A percentile compares a stretch with the other conserved stretches of the same genome.
phyloP scores from a whole-genome alignment of 2,329 filamentous ascomycete species.

The Aspergillus ibericus region DNA sequence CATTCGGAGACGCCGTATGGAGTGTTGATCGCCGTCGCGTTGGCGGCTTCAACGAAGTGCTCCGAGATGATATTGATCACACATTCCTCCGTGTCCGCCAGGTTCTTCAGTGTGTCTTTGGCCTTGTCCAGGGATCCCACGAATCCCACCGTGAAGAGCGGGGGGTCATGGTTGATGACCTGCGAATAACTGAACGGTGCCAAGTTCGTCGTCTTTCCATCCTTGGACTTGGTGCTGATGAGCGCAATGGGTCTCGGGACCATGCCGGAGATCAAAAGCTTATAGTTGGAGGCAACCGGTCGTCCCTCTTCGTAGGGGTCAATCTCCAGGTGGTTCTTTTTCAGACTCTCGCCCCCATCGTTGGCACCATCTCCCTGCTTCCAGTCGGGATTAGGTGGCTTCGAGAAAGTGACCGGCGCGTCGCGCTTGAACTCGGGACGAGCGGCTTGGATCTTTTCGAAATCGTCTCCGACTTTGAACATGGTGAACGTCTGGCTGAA shows the following conservation, averaged over 20 bases:
- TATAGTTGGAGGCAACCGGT: slow-evolving; percentile 75
- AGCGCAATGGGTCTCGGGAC: slow-evolving; percentile 78
- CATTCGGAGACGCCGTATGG: slow-evolving; percentile 78
- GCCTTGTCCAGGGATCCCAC: slow-evolving; percentile 57
- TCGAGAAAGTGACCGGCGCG: slow-evolving; percentile 36
- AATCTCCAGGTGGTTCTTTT: slow-evolving; percentile 70
- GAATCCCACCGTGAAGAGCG: slow-evolving; percentile 70
- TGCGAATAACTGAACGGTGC: slow-evolving; percentile 88
- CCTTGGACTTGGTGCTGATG: slow-evolving; percentile 57
- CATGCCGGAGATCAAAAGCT: slow-evolving; percentile 80
- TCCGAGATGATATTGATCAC: slow-evolving; percentile 86
- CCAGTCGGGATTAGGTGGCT: slow-evolving; percentile 45
- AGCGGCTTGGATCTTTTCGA: slow-evolving; percentile 42
- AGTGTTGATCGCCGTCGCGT: slow-evolving; percentile 74
- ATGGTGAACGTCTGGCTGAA: slow-evolving; percentile 26
- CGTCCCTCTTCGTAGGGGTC: slow-evolving; percentile 75
- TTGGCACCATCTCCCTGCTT: slow-evolving; percentile 45
- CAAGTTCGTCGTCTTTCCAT: slow-evolving; percentile 70
- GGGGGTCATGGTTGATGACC: slow-evolving; percentile 81
- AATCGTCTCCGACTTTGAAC: slow-evolving; percentile 30
- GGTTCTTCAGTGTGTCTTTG: slow-evolving; percentile 78
- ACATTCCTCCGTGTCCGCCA: slow-evolving; percentile 71
- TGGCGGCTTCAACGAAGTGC: slow-evolving; percentile 82
- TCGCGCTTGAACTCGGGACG: slow-evolving; percentile 43
- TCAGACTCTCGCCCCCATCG: slow-evolving; percentile 48